A percentile compares a stretch with the other conserved stretches of the same genome.
Evolutionary conservation across 768 basidiomycete genomes (phyloP).

Genomic region (Mycena rosella): DNA sequence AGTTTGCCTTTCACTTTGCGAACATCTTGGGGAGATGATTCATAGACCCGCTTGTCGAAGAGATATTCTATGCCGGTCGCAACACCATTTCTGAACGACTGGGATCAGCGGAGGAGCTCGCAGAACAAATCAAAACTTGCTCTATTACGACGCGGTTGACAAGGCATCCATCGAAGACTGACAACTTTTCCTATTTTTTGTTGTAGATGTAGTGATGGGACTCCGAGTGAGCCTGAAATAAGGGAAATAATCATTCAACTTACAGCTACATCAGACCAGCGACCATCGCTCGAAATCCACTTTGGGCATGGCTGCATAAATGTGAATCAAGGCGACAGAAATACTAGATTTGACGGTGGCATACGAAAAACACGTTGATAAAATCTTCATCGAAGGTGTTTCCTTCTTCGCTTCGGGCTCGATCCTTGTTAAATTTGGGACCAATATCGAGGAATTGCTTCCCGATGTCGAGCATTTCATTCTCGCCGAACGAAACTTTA

Average conservation of each 20-base stretch:
- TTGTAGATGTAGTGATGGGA: too few species aligned
- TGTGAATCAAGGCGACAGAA: neutral
- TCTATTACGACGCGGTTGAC: too few species aligned
- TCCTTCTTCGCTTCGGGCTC: neutral
- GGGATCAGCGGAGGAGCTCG: too few species aligned
- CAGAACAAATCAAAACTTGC: too few species aligned
- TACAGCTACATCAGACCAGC: conserved; percentile 22
- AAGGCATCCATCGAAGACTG: too few species aligned
- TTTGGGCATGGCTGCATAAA: conserved; percentile 4
- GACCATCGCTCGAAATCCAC: conserved; percentile 11
- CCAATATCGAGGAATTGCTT: conserved; percentile 17
- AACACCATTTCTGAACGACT: too few species aligned
- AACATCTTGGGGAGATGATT: too few species aligned
- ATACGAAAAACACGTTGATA: conserved; percentile 16
- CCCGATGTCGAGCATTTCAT: conserved; percentile 1
- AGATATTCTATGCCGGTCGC: too few species aligned
- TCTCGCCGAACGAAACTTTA: conserved; percentile 39
- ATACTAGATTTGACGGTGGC: neutral
- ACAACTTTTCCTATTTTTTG: too few species aligned
- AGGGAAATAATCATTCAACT: neutral
- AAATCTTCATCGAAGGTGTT: neutral
- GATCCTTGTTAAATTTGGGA: conserved; percentile 11
- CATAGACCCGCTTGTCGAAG: too few species aligned
- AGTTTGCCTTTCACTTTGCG: too few species aligned
- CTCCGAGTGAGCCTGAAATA: too few species aligned